Base-by-base conservation (phyloP, 106 monocot species). In the Narthecium ossifragum region DNA sequence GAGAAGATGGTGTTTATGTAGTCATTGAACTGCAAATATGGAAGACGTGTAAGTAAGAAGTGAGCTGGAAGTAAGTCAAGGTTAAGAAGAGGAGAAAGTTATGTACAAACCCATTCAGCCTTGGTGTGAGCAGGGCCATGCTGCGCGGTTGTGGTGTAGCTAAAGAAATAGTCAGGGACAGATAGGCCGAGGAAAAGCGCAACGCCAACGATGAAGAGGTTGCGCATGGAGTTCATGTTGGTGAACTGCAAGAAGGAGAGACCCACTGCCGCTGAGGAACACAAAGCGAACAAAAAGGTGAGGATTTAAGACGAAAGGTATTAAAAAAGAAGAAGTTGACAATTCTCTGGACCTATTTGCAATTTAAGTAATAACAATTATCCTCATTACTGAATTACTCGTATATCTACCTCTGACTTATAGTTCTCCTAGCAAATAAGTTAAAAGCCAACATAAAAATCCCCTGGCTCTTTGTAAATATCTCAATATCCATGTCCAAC, bases 221-320 rank as follows among this genome's bases (percentile, higher is more conserved):
- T 98, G 41, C 96, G 72, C 96, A 98, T 98, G 3, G 96, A 98
- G 74, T 98, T 98, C 96, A 98, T 98, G 84, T 98, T 98, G 31
- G 96, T 98, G 81, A 98, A 98, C 77, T 98, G 96, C 72, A 98
- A 57, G 67, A 98, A 91, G 29, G 96, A 98, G 10, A 98, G 86
- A 14, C 96, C 96, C 32, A 98, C 87, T 0, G 96, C 96, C 32
- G 80, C 96, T 96, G 80, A 1, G 36, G 34, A 59, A 55, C 49
- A 9, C 33, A 50, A 31, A 31, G 48, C 59, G 34, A 30, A 20
- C 3, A 57, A 22, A 23, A 22, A 31, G 3, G 12, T 31, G 9
- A 26, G 5, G 15, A 39, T n/a, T n/a, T n/a, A n/a, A n/a, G n/a
- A n/a, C n/a, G n/a, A n/a, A n/a, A n/a, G n/a, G n/a, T n/a, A n/a